phyloP scores from a whole-genome alignment of 169 alveolate species.

The Babesia bovis region DNA sequence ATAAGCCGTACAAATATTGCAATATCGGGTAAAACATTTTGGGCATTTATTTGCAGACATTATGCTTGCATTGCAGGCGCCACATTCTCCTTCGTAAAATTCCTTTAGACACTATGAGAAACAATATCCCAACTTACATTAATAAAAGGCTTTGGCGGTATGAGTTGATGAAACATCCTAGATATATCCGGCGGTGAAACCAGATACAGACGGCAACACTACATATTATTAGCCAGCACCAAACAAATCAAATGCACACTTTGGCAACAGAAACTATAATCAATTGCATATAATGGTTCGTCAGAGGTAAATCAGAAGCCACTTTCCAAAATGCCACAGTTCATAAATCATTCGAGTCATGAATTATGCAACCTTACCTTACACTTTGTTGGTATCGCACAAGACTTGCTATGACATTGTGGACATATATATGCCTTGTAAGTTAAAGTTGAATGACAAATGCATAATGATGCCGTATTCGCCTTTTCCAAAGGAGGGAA shows the following conservation, averaged over 20 bases:
- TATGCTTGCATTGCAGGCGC: conserved; percentile 56
- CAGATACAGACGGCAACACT: conserved; percentile 62
- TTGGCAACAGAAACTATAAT: no score
- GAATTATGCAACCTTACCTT: conserved; percentile 69
- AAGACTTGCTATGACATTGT: conserved; percentile 73
- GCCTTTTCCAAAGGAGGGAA: conserved; percentile 74
- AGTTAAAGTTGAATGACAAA: conserved; percentile 68
- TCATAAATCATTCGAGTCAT: no score
- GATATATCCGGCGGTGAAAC: conserved; percentile 69
- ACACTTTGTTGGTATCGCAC: conserved; percentile 77
- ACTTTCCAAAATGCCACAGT: no score
- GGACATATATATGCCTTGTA: conserved; percentile 74
- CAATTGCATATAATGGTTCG: no score
- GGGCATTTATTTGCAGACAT: conserved; percentile 65
- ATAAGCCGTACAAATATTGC: conserved; percentile 64
- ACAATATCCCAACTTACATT: conserved; percentile 13
- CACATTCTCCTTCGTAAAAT: conserved; percentile 20
- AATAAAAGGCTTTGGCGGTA: conserved; percentile 45
- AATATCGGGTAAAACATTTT: conserved; percentile 59
- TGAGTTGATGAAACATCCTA: conserved; percentile 62
- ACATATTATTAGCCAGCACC: no score
- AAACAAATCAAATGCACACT: no score
- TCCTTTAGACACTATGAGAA: no score
- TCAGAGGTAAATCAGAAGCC: no score
- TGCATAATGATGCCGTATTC: conserved; percentile 72